phyloP scores from a whole-genome alignment of 2,329 filamentous ascomycete genomes.

The Alternaria gansuensis region DNA sequence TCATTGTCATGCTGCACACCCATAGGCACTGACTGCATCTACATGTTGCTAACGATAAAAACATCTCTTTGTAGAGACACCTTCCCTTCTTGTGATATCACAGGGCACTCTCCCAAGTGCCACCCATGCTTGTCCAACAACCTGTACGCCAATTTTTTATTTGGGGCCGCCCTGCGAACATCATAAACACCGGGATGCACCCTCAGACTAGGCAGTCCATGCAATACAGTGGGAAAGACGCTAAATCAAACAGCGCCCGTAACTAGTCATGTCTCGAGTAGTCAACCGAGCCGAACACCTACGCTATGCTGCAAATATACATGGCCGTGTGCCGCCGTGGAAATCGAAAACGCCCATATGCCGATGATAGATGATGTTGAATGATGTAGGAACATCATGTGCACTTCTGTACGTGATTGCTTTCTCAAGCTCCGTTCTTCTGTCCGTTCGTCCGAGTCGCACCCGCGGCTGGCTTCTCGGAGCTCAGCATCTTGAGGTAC shows the following conservation, averaged over 20 bases:
- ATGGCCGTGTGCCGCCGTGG: slow-evolving; percentile 29
- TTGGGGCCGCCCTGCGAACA: slow-evolving; percentile 32
- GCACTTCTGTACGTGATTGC: background rate
- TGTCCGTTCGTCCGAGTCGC: slow-evolving; percentile 38
- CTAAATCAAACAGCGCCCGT: slow-evolving; percentile 28
- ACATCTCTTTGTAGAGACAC: slow-evolving; percentile 17
- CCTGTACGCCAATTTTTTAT: slow-evolving; percentile 25
- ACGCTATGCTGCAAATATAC: slow-evolving; percentile 48
- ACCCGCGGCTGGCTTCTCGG: slow-evolving; percentile 41
- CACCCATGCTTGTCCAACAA: slow-evolving; percentile 31
- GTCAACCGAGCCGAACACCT: slow-evolving; percentile 45
- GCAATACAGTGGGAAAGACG: slow-evolving; percentile 28
- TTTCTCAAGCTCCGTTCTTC: slow-evolving; percentile 32
- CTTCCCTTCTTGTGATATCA: slow-evolving; percentile 17
- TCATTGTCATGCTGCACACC: slow-evolving; percentile 16
- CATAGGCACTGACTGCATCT: slow-evolving; percentile 17
- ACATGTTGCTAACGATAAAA: slow-evolving; percentile 19
- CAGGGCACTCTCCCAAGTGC: slow-evolving; percentile 27
- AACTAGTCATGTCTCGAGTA: slow-evolving; percentile 29
- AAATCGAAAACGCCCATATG: slow-evolving; percentile 38
- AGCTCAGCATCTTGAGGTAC: slow-evolving; percentile 50
- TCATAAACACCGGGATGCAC: slow-evolving; percentile 30
- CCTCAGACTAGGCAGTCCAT: slow-evolving; percentile 24
- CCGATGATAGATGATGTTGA: slow-evolving; percentile 19
- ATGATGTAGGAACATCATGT: slow-evolving; percentile 14